Percentiles rank a stretch among this genome's conserved stretches.
Conservation (phyloP, 192 early-diverging fungal species). For the Rhizophagus clarus region DNA sequence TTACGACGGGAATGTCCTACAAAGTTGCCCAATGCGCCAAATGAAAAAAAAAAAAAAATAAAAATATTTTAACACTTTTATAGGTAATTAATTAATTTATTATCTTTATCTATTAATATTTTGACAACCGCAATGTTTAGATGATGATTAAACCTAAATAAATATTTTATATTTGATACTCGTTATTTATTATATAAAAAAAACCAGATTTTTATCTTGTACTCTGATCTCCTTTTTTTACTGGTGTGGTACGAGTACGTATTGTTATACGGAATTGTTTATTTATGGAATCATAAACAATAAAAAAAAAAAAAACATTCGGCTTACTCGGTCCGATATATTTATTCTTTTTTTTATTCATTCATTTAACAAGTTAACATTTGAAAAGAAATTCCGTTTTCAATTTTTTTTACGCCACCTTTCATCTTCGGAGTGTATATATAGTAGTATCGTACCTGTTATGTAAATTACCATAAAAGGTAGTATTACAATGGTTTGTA, state of each 20-base stretch:
- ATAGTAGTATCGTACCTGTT: too few species aligned
- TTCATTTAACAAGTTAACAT: too few species aligned
- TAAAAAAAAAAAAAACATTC: neutral
- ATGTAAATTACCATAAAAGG: too few species aligned
- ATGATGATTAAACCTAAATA: neutral
- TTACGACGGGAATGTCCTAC: neutral
- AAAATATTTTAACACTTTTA: neutral
- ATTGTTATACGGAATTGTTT: too few species aligned
- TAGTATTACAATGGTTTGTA: too few species aligned
- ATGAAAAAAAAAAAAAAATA: too few species aligned
- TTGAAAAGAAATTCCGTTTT: neutral
- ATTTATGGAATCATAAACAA: too few species aligned
- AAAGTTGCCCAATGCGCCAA: neutral
- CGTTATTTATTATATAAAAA: too few species aligned
- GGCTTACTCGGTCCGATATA: neutral
- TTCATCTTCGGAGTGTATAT: too few species aligned
- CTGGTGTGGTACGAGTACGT: neutral
- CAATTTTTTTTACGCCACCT: too few species aligned
- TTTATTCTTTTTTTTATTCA: too few species aligned
- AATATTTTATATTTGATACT: neutral
- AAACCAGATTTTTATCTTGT: neutral
- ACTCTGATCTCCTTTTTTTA: neutral
- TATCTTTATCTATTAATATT: neutral
- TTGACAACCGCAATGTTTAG: neutral
- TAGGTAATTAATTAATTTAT: neutral